Evolutionary conservation across 202 grass and related monocot species (phyloP).

Genomic region (Schoenoplectus triqueter): DNA sequence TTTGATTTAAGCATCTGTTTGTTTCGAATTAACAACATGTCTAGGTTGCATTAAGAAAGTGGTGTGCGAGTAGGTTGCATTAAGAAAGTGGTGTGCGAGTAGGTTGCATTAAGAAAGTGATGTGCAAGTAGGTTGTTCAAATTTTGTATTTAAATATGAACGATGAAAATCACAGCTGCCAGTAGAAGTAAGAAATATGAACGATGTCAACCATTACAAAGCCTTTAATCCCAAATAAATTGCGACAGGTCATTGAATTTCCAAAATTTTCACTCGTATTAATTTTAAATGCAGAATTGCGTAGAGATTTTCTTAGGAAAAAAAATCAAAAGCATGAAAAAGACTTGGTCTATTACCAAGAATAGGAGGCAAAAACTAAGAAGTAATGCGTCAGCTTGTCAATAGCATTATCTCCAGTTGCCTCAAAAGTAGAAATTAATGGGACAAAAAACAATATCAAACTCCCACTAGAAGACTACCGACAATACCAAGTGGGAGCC

Average conservation of each 20-base stretch:
- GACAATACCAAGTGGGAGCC: conserved; percentile 48
- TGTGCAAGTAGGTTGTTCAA: too few relatives aligned
- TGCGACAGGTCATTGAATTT: neutral
- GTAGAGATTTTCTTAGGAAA: neutral
- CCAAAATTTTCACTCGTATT: neutral
- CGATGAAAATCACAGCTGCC: too few relatives aligned
- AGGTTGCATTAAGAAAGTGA: too few relatives aligned
- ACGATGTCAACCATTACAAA: neutral
- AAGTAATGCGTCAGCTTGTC: conserved; percentile 75
- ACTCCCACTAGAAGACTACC: conserved; percentile 66
- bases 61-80: too few relatives aligned
- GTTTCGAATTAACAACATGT: neutral
- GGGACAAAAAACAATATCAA: conserved; percentile 70
- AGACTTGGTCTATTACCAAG: conserved; percentile 42
- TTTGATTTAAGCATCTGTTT: neutral
- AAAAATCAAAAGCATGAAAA: neutral
- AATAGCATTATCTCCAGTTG: conserved; percentile 47
- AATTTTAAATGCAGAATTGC: conserved; percentile 13
- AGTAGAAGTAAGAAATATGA: too few relatives aligned
- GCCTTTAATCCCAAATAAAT: too few relatives aligned
- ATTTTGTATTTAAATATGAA: too few relatives aligned
- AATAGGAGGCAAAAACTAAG: neutral
- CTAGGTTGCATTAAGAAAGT: neutral
- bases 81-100: too few relatives aligned
- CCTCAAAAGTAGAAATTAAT: conserved; percentile 79